Conservation (phyloP, 306 rosid genomes). For the Trifolium fragiferum region DNA sequence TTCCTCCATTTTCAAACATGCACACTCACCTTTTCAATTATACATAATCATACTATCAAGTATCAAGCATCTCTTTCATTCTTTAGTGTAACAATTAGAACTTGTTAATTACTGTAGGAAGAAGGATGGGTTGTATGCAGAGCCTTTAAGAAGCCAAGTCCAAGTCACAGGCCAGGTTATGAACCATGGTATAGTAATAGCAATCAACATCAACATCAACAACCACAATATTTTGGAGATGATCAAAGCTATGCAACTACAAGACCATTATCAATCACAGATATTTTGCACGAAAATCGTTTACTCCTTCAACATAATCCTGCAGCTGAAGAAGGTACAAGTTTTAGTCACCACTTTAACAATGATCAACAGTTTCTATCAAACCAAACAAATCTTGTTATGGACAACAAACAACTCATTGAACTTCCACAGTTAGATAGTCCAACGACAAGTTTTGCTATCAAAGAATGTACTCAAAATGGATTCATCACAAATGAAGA, state of each 20-base stretch:
- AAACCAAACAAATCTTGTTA: conserved; percentile 24
- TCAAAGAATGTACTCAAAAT: conserved; percentile 39
- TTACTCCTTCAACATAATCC: background rate
- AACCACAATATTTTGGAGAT: conserved; percentile 56
- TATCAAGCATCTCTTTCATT: too few species aligned
- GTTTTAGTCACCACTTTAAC: conserved; percentile 43
- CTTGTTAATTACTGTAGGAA: conserved; percentile 60
- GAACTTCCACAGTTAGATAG: conserved; percentile 72
- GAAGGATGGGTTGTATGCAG: conserved; percentile 98
- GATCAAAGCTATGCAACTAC: conserved; percentile 36
- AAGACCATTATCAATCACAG: conserved; percentile 57
- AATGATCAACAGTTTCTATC: conserved; percentile 40
- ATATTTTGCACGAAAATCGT: conserved; percentile 38
- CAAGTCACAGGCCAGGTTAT: conserved; percentile 71
- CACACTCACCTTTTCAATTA: too few species aligned
- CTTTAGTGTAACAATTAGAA: background rate
- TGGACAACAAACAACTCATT: conserved; percentile 48
- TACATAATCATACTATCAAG: too few species aligned
- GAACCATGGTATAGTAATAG: conserved; percentile 59
- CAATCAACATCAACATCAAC: background rate
- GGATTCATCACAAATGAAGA: conserved; percentile 45
- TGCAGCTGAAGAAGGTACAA: conserved; percentile 44
- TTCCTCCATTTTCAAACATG: too few species aligned
- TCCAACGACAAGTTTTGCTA: conserved; percentile 57
- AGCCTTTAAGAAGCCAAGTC: conserved; percentile 80